These are phyloP conservation scores for Epichloe glyceriae DNA, from an alignment of 2,329 filamentous ascomycete species.

Conservation along the genomic window DNA sequence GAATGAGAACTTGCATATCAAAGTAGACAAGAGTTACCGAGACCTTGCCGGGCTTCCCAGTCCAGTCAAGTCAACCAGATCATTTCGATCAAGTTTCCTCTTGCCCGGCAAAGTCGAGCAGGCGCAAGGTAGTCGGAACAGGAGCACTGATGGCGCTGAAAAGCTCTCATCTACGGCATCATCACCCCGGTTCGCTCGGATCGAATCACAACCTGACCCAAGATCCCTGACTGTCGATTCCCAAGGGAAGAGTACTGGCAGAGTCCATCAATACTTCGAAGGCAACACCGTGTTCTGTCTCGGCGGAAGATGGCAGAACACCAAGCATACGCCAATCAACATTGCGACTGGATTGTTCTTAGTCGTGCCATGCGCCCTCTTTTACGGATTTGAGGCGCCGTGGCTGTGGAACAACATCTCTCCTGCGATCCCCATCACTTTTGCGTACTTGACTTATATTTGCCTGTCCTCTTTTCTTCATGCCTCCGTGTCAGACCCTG, in stretches of 20 bases:
- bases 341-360: constrained; percentile 72
- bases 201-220: constrained; percentile 22
- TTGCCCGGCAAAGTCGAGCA: constrained; percentile 43
- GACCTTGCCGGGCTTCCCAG: constrained; percentile 38
- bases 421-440: constrained; percentile 76
- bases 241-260: constrained; percentile 31
- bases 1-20: constrained; percentile 34
- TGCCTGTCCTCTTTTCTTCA: constrained; percentile 90
- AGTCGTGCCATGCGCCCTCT: constrained; percentile 66
- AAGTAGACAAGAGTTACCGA: constrained; percentile 48
- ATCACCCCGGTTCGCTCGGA: constrained; percentile 49
- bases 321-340: constrained; percentile 77
- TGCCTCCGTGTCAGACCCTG: constrained; percentile 83
- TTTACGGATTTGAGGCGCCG: constrained; percentile 73
- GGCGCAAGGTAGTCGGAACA: constrained; percentile 33
- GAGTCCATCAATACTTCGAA: constrained; percentile 84
- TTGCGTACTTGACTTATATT: constrained; percentile 82
- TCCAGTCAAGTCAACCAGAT: constrained; percentile 58
- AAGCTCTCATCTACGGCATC: constrained; percentile 73
- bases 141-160: constrained; percentile 56
- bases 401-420: constrained; percentile 81
- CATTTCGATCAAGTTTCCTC: constrained; percentile 65
- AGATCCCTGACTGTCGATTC: constrained; percentile 9
- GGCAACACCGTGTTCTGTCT: constrained; percentile 88
- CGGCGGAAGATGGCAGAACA: constrained; percentile 78